phyloP scores from a whole-genome alignment of 1,284 basidiomycete genomes.

The Taiwanofungus camphoratus region DNA sequence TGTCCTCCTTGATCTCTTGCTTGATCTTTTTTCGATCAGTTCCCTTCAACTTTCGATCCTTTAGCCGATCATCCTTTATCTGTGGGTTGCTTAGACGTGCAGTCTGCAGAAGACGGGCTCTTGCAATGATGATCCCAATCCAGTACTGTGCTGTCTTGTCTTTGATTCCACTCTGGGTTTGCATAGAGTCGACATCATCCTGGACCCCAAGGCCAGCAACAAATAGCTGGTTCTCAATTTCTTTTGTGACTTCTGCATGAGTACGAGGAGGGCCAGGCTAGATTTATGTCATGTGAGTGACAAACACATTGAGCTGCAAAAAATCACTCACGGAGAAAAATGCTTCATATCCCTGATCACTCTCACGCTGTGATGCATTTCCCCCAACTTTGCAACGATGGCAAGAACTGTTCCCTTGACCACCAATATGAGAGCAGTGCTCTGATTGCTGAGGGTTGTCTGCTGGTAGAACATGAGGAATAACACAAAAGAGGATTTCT shows the following conservation, averaged over 20 bases:
- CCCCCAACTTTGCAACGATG: slow-evolving; percentile 23
- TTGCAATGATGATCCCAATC: slow-evolving; percentile 24
- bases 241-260: slow-evolving; percentile 15
- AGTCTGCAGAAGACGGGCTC: slow-evolving; percentile 15
- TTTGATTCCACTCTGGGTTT: slow-evolving; percentile 29
- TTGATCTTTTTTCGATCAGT: slow-evolving; percentile 14
- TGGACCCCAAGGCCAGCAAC: slow-evolving; percentile 17
- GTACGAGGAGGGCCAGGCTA: slow-evolving; percentile 12
- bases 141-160: slow-evolving; percentile 29
- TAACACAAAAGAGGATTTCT: slow-evolving; percentile 26
- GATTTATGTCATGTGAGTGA: too few species aligned
- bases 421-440: slow-evolving; percentile 34
- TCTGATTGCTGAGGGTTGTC: slow-evolving; percentile 42
- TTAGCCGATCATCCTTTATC: slow-evolving; percentile 4
- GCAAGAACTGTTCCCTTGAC: slow-evolving; percentile 33
- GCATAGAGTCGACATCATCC: slow-evolving; percentile 11
- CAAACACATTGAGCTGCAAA: background rate
- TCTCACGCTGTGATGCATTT: slow-evolving; percentile 18
- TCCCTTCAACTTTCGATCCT: slow-evolving; percentile 10
- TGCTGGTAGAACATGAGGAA: slow-evolving; percentile 29
- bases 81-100: background rate
- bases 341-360: slow-evolving; percentile 24
- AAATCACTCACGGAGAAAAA: slow-evolving; percentile 22
- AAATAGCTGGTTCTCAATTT: slow-evolving; percentile 20
- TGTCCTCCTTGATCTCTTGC: slow-evolving; percentile 11